Evolutionary conservation across 2,329 filamentous ascomycete species (phyloP).

Genomic region (Exserohilum turcica): DNA sequence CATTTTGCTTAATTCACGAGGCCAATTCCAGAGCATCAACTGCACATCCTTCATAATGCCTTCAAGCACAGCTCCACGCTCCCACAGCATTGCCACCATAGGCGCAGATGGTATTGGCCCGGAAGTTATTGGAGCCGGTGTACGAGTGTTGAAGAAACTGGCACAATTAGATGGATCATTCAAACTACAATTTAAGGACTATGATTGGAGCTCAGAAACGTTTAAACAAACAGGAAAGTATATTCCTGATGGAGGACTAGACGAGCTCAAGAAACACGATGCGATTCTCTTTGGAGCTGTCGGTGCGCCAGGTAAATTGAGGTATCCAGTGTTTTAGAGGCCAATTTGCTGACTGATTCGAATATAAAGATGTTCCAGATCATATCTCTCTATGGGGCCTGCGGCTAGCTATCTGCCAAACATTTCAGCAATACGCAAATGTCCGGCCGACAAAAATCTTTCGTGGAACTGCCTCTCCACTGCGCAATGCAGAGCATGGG

Average conservation of each 20-base stretch:
- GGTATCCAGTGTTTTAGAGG: not conserved
- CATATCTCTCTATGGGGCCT: conserved; percentile 63
- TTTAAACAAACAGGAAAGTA: conserved; percentile 70
- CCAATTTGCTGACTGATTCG: not conserved
- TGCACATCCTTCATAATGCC: conserved; percentile 24
- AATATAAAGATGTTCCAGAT: conserved; percentile 56
- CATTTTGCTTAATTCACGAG: not conserved
- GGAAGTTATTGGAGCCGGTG: conserved; percentile 69
- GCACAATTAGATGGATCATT: conserved; percentile 61
- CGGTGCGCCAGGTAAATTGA: conserved; percentile 59
- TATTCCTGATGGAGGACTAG: conserved; percentile 65
- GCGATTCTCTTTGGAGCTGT: conserved; percentile 73
- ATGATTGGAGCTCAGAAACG: conserved; percentile 69
- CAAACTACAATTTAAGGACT: conserved; percentile 64
- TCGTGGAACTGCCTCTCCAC: conserved; percentile 63
- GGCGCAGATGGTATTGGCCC: conserved; percentile 72
- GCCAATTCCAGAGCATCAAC: not conserved
- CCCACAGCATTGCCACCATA: conserved; percentile 53
- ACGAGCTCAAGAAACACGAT: conserved; percentile 63
- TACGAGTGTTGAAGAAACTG: conserved; percentile 64
- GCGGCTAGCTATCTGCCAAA: conserved; percentile 60
- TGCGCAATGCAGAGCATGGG: conserved; percentile 59
- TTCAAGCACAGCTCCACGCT: conserved; percentile 27
- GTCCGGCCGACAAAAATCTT: conserved; percentile 65
- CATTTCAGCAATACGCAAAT: conserved; percentile 63